Percentiles rank a stretch among this genome's conserved stretches.
These are phyloP conservation scores for Hypoxylon sp. DNA, from an alignment of 2,329 filamentous ascomycete species.

Conservation along the genomic window DNA sequence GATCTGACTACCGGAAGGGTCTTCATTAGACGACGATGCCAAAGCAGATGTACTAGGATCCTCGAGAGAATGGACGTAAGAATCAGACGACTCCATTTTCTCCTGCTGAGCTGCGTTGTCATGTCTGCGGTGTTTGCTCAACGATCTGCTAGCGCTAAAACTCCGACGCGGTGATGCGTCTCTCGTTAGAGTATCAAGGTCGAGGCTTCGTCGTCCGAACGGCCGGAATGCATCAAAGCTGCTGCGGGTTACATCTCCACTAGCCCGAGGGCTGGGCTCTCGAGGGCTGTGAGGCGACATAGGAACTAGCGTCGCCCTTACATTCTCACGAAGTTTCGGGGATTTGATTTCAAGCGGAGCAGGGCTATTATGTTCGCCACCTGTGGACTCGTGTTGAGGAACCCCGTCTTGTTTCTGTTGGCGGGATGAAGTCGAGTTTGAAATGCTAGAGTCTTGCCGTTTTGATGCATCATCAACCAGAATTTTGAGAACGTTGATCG, in stretches of 20 bases:
- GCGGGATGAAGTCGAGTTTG: conserved; percentile 37
- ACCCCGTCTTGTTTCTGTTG: conserved; percentile 18
- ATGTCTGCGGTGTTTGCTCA: conserved; percentile 63
- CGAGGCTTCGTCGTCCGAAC: conserved; percentile 66
- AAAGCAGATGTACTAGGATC: conserved; percentile 81
- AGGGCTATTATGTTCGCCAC: conserved; percentile 31
- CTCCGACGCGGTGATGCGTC: conserved; percentile 69
- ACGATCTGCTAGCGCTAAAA: conserved; percentile 72
- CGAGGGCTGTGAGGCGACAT: conserved; percentile 61
- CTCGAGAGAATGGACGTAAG: conserved; percentile 80
- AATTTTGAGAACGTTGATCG: conserved; percentile 81
- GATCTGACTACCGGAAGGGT: conserved; percentile 92
- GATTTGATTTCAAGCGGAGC: conserved; percentile 53
- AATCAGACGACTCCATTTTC: conserved; percentile 78
- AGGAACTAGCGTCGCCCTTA: conserved; percentile 73
- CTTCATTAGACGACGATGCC: conserved; percentile 78
- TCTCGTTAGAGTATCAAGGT: conserved; percentile 62
- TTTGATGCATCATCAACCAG: conserved; percentile 76
- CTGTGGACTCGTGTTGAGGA: conserved; percentile 40
- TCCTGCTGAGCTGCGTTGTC: conserved; percentile 65
- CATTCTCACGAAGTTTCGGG: conserved; percentile 66
- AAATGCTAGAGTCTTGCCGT: conserved; percentile 58
- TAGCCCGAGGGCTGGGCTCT: conserved; percentile 68
- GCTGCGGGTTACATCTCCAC: conserved; percentile 66
- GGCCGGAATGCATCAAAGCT: conserved; percentile 69